Evolutionary conservation across 2,329 filamentous ascomycete genomes (phyloP).

Genomic region (Aspergillaceae sp.): DNA sequence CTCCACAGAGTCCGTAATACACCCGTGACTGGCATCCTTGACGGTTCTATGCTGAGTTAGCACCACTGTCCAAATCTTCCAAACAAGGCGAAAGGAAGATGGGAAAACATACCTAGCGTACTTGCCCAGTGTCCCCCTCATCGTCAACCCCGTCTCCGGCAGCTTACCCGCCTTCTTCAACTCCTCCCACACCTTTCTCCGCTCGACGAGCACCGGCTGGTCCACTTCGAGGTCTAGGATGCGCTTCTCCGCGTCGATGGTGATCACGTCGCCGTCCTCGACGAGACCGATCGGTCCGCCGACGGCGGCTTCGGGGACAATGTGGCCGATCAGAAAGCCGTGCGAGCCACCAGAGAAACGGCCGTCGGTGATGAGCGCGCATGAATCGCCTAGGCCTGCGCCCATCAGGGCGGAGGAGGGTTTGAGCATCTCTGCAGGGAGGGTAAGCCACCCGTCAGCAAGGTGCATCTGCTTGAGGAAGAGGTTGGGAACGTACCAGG

Average conservation of each 20-base stretch:
- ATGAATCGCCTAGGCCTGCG: conserved; percentile 59
- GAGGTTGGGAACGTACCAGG: conserved; percentile 28
- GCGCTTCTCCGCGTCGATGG: conserved; percentile 70
- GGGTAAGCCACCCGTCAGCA: background rate
- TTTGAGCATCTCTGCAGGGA: conserved; percentile 57
- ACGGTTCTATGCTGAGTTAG: no score
- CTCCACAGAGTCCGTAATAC: no score
- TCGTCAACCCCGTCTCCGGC: conserved; percentile 47
- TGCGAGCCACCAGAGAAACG: conserved; percentile 60
- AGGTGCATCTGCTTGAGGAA: background rate
- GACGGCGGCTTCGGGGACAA: conserved; percentile 78
- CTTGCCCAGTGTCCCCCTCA: conserved; percentile 58
- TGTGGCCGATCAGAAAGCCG: conserved; percentile 80
- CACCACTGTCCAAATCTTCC: no score
- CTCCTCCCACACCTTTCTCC: conserved; percentile 53
- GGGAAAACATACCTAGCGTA: conserved; percentile 45
- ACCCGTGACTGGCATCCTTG: no score
- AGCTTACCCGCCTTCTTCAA: conserved; percentile 30
- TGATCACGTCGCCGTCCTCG: conserved; percentile 69
- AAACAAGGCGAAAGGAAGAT: background rate
- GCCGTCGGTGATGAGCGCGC: conserved; percentile 65
- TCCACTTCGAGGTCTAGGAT: conserved; percentile 58
- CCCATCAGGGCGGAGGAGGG: conserved; percentile 66
- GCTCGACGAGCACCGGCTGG: conserved; percentile 53
- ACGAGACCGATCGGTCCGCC: conserved; percentile 79